Base-by-base conservation (phyloP, 2,329 filamentous ascomycete species). In the Scedosporium dehoogii region DNA sequence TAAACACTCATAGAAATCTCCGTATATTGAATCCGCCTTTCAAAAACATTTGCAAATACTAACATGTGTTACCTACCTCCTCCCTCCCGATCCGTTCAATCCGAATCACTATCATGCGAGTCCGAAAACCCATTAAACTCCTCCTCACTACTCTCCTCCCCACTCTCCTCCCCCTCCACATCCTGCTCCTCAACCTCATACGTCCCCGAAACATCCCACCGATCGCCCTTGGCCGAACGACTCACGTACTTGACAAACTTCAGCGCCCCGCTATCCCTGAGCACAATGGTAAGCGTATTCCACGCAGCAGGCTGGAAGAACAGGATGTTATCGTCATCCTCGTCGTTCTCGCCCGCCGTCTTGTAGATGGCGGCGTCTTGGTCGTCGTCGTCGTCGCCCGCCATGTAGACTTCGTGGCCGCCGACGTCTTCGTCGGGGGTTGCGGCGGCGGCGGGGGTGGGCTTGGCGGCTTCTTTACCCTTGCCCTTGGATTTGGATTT, bases 211-310 rank as follows among this genome's bases (percentile, higher is more conserved):
- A 97, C 81, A 76, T 99, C 94, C 91, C 92, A 97, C 53, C 94
- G 82, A 75, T 97, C 94, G 0, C 94, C 94, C 70, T 85, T 85
- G 6, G 94, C 94, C 59, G 82, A 84, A 64, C 81, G 81, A 74
- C 89, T 96, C 23, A 99, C 89, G 73, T 97, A 99, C 79, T 97
- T 99, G 70, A 97, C 92, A 72, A 99, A 99, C 73, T 91, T 88
- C 71, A 99, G 79, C 14, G 89, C 88, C 14, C 91, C 92, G 67
- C 85, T 86, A 72, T 99, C 94, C 63, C 94, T 84, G 67, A 97
- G 78, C 38, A 97, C 94, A 67, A 99, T 85, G 66, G 88, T 92
- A 78, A 99, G 81, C 66, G 89, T 91, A 74, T 97, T 97, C 94
- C 94, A 99, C 16, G 82, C 73, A 1, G 83, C 80, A 7, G 80